Base-by-base conservation (phyloP, 805 yeast species). In the Pichia exigua region DNA sequence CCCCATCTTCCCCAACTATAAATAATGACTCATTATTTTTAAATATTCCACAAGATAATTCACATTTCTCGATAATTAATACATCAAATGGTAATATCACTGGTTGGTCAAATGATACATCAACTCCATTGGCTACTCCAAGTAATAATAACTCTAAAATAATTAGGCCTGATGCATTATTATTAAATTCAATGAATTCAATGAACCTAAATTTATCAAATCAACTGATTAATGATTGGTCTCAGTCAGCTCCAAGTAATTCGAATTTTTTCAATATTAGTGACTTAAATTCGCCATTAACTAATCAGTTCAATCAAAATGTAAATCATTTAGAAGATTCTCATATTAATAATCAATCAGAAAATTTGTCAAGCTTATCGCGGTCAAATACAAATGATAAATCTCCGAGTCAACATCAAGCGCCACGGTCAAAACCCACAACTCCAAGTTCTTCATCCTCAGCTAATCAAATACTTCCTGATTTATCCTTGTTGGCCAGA, bases 401-500 rank as follows among this genome's bases (percentile, higher is more conserved):
- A 21, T 39, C n/a, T 26, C 53, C 21, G 35, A 46, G 15, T 54
- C 57, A 45, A 35, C 56, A 53, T 17, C 55, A 42, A 42, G 45
- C 43, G 2, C 55, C 45, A 44, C 43, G 5, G 51, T 48, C 43
- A 46, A 32, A 46, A 13, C 53, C 18, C 22, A 42, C 35, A 22
- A 44, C 20, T 2, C 15, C 41, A 35, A 45, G 5, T 35, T n/a
- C 40, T 17, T 22, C 30, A n/a, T 17, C 18, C 6, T 22, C 44
- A 28, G 27, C 27, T 43, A 28, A 46, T 27, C 28, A 65, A 56
- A 50, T 61, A 55, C 61, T 71, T 15, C 83, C 83, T 0, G 94
- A 86, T 63, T 72, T 86, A 56, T 83, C 90, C 0, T 70, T 86
- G 45, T 69, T 87, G 46, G 90, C 92, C 0, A 71, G 89, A 57